Evolutionary conservation across 202 grass and related monocot species (phyloP).

Genomic region (Cymbopogon flexuosus): DNA sequence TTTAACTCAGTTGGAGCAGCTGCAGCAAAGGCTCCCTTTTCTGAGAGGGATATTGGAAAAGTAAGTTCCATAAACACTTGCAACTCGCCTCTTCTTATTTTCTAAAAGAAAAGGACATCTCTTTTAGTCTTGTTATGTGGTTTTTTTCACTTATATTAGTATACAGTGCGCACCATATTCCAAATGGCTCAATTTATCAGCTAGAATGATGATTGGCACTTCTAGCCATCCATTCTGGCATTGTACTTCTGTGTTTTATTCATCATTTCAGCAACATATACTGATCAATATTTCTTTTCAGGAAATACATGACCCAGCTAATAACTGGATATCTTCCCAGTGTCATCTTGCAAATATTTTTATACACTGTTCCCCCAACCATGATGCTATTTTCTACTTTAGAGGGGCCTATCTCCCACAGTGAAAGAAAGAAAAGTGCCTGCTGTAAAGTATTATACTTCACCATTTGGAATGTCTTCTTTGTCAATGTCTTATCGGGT

Average conservation of each 20-base stretch:
- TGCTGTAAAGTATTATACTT: constrained; percentile 82
- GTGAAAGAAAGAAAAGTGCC: constrained; percentile 87
- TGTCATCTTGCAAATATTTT: constrained; percentile 78
- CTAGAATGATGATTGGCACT: background rate
- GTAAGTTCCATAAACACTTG: constrained; percentile 45
- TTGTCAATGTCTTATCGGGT: constrained; percentile 68
- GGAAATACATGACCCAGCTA: constrained; percentile 61
- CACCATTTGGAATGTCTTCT: constrained; percentile 94
- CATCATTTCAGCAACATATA: background rate
- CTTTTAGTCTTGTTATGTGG: background rate
- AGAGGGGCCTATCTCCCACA: constrained; percentile 85
- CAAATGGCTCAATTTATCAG: constrained; percentile 1
- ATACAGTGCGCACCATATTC: background rate
- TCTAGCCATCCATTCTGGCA: background rate
- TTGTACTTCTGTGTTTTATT: constrained; percentile 15
- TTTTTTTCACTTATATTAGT: background rate
- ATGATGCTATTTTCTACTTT: constrained; percentile 90
- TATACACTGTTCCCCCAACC: constrained; percentile 62
- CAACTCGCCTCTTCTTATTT: background rate
- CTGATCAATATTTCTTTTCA: constrained; percentile 35
- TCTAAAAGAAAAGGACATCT: background rate
- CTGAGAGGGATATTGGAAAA: constrained; percentile 64
- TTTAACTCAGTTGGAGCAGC: constrained; percentile 71
- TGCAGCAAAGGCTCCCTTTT: constrained; percentile 76
- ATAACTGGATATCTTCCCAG: constrained; percentile 92